phyloP scores from a whole-genome alignment of 495 filamentous ascomycete genomes.

The Xylaria longipes region DNA sequence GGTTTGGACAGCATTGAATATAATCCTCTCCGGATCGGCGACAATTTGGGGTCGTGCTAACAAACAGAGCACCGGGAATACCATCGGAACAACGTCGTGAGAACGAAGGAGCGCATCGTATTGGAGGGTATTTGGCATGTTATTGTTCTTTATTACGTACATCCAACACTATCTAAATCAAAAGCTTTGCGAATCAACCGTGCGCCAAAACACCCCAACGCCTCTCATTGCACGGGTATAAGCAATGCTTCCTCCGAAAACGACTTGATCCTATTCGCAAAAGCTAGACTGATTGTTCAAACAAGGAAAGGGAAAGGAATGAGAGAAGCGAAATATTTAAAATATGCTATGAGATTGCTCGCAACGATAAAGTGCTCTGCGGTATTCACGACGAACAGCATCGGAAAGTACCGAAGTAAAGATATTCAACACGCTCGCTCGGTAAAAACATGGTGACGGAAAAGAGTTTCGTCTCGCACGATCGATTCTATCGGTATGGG shows the following conservation, averaged over 20 bases:
- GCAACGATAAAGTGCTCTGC: not conserved
- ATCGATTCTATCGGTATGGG: not conserved
- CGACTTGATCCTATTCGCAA: not conserved
- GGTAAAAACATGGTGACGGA: not conserved
- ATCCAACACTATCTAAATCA: not conserved
- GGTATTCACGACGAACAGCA: not conserved
- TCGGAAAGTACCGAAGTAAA: not conserved
- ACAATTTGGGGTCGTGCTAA: not conserved
- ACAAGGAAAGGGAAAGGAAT: not conserved
- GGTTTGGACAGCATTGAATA: not conserved
- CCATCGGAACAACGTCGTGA: not conserved
- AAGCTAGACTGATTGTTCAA: not conserved
- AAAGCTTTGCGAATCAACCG: not conserved
- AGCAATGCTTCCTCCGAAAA: not conserved
- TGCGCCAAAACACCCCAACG: constrained; percentile 9
- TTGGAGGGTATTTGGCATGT: not conserved
- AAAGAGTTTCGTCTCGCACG: not conserved
- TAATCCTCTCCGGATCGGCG: not conserved
- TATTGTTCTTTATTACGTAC: constrained; percentile 2
- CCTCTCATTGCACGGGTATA: constrained; percentile 1
- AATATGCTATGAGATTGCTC: constrained; percentile 1
- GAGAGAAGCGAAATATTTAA: constrained; percentile 5
- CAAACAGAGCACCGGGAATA: not conserved
- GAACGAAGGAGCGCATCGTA: not conserved
- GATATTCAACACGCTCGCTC: not conserved